Conservation (phyloP, 768 basidiomycete species). For the Cubamyces lactineus region DNA sequence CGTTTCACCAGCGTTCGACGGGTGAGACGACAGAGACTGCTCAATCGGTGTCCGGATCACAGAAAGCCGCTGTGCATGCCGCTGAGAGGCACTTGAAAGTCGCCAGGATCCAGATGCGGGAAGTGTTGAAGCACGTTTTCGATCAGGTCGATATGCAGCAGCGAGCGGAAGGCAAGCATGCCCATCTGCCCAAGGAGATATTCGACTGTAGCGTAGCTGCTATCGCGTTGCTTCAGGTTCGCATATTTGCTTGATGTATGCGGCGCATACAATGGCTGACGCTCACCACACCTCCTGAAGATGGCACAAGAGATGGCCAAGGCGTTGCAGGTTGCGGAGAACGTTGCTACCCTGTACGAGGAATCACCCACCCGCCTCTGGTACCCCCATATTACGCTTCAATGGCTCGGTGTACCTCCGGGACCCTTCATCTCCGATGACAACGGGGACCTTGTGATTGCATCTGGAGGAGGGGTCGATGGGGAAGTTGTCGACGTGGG, state of each 20-base stretch:
- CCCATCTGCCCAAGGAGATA: slow-evolving; percentile 35
- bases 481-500: slow-evolving; percentile 16
- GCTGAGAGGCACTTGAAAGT: slow-evolving; percentile 30
- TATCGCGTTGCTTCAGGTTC: slow-evolving; percentile 50
- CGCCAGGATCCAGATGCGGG: slow-evolving; percentile 33
- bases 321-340: slow-evolving; percentile 40
- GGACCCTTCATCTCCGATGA: slow-evolving; percentile 37
- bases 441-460: slow-evolving; percentile 13
- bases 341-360: slow-evolving; percentile 37
- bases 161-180: slow-evolving; percentile 22
- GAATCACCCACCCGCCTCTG: slow-evolving; percentile 41
- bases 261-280: not conserved
- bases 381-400: slow-evolving; percentile 43
- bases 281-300: slow-evolving; percentile 28
- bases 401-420: slow-evolving; percentile 48
- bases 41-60: slow-evolving; percentile 15
- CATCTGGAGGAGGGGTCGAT: slow-evolving; percentile 2
- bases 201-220: slow-evolving; percentile 44
- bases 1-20: slow-evolving; percentile 32
- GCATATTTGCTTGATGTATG: slow-evolving; percentile 1
- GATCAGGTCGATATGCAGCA: slow-evolving; percentile 36
- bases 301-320: slow-evolving; percentile 46
- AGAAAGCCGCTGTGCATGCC: slow-evolving; percentile 19
- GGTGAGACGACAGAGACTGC: slow-evolving; percentile 10
- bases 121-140: slow-evolving; percentile 39